phyloP scores from a whole-genome alignment of 2,329 filamentous ascomycete species.

The Colletotrichum theobromicola region DNA sequence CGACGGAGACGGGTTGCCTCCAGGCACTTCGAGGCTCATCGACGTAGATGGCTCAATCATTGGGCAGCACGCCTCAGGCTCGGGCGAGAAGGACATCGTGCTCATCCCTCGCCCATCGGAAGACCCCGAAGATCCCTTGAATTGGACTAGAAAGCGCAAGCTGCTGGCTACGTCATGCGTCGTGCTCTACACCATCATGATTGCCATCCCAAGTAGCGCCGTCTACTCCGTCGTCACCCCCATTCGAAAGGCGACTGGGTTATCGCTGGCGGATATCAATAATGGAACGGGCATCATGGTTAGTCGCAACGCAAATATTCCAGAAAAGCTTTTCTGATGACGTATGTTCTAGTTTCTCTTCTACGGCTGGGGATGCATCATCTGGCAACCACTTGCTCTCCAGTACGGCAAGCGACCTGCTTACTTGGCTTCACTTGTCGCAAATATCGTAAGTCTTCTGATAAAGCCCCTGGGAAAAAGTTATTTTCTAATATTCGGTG shows the following conservation, averaged over 20 bases:
- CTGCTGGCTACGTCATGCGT: slow-evolving; percentile 24
- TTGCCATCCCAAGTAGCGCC: slow-evolving; percentile 42
- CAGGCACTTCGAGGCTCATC: slow-evolving; percentile 8
- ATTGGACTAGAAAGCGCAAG: slow-evolving; percentile 28
- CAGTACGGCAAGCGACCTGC: slow-evolving; percentile 48
- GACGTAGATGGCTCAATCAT: slow-evolving; percentile 1
- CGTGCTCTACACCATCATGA: slow-evolving; percentile 25
- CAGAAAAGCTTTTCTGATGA: background rate
- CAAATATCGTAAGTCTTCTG: slow-evolving; percentile 29
- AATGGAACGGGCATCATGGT: slow-evolving; percentile 43
- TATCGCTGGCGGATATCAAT: slow-evolving; percentile 40
- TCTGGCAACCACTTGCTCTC: slow-evolving; percentile 53
- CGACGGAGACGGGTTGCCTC: background rate
- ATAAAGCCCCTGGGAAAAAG: fast-evolving
- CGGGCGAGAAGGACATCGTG: slow-evolving; percentile 23
- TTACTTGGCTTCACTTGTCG: slow-evolving; percentile 41
- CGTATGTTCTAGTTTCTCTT: slow-evolving; percentile 36
- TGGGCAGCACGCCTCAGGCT: background rate
- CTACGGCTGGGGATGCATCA: slow-evolving; percentile 48
- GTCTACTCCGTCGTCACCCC: slow-evolving; percentile 45
- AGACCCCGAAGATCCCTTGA: slow-evolving; percentile 31
- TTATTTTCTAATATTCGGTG: fast-evolving
- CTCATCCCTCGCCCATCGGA: slow-evolving; percentile 27
- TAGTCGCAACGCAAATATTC: background rate
- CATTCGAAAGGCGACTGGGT: slow-evolving; percentile 33